Evolutionary conservation across 2,329 filamentous ascomycete genomes (phyloP), one percentile per base, ranked within the genome.

Genomic region (Chaetomiaceae sp.): DNA sequence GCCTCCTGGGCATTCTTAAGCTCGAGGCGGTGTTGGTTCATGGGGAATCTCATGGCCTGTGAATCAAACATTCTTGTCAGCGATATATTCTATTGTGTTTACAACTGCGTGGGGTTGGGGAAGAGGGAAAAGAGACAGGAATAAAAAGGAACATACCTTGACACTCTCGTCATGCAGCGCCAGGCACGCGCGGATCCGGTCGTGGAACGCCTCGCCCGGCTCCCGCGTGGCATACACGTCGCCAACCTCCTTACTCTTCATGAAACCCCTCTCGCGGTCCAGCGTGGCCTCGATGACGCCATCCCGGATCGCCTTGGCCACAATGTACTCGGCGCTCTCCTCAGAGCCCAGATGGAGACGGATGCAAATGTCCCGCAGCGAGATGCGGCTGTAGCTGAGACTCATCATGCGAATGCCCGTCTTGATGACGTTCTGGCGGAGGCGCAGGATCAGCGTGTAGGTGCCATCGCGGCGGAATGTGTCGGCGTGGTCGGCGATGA

Each of bases 381-480:
- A 96, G 65, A 99, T 99, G 56, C 92, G 88, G 54, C 92, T 96
- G 75, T 99, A 99, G 17, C 91, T 96, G 58, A 99, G 77, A 35
- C 92, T 97, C 82, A 99, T 95, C 90, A 97, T 96, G 61, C 93
- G 89, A 58, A 99, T 96, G 59, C 93, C 93, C 3, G 93, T 99
- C 78, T 96, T 96, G 82, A 99, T 97, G 65, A 99, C 93, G 66
- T 99, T 99, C 72, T 99, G 93, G 62, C 93, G 85, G 55, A 99
- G 79, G 56, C 93, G 91, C 57, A 97, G 80, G 62, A 97, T 95
- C 51, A 99, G 78, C 10, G 91, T 95, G 75, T 97, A 97, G 17
- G 92, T 97, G 51, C 89, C 89, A 67, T 99, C 93, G 59, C 87
- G 86, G 64, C 89, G 86, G 83, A 97, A 99, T 10, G 85, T 85